Evolutionary conservation across 345 rosid genomes (phyloP).

Genomic region (Passiflora organensis): DNA sequence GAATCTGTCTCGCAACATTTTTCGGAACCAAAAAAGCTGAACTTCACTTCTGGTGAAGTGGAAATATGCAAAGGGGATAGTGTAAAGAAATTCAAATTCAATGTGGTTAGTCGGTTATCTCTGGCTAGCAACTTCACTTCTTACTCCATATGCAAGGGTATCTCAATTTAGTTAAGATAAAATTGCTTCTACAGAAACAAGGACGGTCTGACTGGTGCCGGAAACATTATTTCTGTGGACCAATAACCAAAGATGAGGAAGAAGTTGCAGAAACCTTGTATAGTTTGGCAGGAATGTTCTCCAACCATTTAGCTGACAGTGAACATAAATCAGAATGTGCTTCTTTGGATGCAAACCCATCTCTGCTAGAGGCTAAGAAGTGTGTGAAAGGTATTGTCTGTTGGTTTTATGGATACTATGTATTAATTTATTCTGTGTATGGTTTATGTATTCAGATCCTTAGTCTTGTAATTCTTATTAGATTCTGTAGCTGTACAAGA

Average conservation of each 20-base stretch:
- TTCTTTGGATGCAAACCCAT: constrained; percentile 18
- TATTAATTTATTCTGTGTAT: background rate
- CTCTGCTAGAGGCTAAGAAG: constrained; percentile 26
- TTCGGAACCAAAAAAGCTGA: constrained; percentile 49
- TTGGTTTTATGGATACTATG: constrained; percentile 2
- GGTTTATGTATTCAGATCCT: background rate
- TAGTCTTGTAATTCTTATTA: constrained; percentile 3
- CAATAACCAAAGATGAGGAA: constrained; percentile 87
- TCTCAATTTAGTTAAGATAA: constrained; percentile 8
- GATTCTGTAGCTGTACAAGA: constrained; percentile 24
- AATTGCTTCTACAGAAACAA: constrained; percentile 18
- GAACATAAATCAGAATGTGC: constrained; percentile 20
- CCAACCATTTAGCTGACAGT: constrained; percentile 21
- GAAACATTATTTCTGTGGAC: constrained; percentile 17
- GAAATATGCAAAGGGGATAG: constrained; percentile 38
- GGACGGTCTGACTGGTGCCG: constrained; percentile 13
- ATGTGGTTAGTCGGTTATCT: constrained; percentile 39
- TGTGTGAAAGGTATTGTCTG: constrained; percentile 18
- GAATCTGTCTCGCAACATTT: constrained; percentile 50
- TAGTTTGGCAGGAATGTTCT: constrained; percentile 76
- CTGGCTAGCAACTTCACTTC: constrained; percentile 11
- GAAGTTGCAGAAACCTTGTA: constrained; percentile 87
- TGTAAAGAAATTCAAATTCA: constrained; percentile 38
- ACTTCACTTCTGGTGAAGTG: constrained; percentile 29
- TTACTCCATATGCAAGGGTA: background rate